phyloP scores from a whole-genome alignment of 1,284 basidiomycete genomes.

The Puccinia novopanici region DNA sequence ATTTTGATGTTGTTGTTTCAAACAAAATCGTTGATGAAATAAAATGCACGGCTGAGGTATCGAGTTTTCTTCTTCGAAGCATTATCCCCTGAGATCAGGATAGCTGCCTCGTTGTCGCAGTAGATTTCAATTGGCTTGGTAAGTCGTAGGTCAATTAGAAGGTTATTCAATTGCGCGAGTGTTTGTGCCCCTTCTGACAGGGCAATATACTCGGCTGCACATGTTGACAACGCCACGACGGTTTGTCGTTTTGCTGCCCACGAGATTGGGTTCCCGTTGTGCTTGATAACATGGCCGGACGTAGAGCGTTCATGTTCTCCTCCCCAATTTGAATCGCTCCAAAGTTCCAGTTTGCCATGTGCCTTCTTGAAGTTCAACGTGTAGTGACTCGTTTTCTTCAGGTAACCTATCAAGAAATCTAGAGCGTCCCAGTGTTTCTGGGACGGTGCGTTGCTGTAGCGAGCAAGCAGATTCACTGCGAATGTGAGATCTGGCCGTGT shows the following conservation, averaged over 20 bases:
- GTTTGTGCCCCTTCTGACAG: not conserved
- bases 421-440: not conserved
- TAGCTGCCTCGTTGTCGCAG: conserved; percentile 25
- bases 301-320: conserved; percentile 15
- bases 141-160: not conserved
- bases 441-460: not conserved
- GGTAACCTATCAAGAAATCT: not conserved
- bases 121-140: not conserved
- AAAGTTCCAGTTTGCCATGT: not conserved
- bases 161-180: not conserved
- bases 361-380: not conserved
- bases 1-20: not conserved
- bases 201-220: conserved; percentile 12
- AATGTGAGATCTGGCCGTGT: not conserved
- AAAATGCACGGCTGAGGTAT: not conserved
- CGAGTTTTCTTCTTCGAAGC: conserved; percentile 13
- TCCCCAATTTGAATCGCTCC: conserved; percentile 31
- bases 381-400: not conserved
- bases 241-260: conserved; percentile 18
- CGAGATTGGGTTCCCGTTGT: not conserved
- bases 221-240: conserved; percentile 5
- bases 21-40: conserved; percentile 19
- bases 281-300: not conserved
- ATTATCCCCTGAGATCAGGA: not conserved
- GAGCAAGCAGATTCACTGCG: not conserved